Evolutionary conservation across 306 rosid genomes (phyloP).

Genomic region (Mimosa pudica): DNA sequence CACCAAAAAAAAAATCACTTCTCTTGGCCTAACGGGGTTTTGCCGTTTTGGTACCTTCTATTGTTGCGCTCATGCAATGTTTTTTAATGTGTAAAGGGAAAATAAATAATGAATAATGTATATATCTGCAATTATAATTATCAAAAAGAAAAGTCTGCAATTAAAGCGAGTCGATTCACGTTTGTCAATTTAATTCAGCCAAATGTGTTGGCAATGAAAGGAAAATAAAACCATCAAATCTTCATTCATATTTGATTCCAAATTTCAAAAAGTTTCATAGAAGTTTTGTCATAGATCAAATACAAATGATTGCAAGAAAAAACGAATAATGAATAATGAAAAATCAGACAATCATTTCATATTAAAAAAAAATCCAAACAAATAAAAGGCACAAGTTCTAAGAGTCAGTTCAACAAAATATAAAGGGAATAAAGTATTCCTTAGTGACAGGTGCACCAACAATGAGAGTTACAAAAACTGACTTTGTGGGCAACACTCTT

Average conservation of each 20-base stretch:
- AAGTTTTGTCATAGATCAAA: slow-evolving; percentile 13
- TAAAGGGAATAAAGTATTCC: no score
- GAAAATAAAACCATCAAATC: background rate
- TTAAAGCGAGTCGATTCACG: slow-evolving; percentile 17
- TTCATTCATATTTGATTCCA: slow-evolving; percentile 15
- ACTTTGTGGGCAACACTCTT: no score
- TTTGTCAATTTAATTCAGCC: slow-evolving; percentile 25
- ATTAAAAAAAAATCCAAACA: background rate
- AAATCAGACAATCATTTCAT: background rate
- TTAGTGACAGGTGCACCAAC: no score
- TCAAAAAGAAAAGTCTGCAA: background rate
- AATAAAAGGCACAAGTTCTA: slow-evolving; percentile 34
- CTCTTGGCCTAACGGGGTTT: no score
- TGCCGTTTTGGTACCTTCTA: no score
- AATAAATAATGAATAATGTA: slow-evolving; percentile 25
- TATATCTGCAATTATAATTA: slow-evolving; percentile 7
- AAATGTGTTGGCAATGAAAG: slow-evolving; percentile 23
- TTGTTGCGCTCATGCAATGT: no score
- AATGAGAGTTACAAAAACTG: no score
- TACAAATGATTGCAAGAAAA: slow-evolving; percentile 19
- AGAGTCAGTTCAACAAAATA: no score
- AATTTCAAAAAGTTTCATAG: slow-evolving; percentile 19
- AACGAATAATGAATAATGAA: background rate
- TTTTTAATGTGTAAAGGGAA: slow-evolving; percentile 44
- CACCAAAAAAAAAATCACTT: no score